Evolutionary conservation across 2,329 filamentous ascomycete species (phyloP), one percentile per base, ranked within the genome.

Genomic region (Elsinoe fawcettii): DNA sequence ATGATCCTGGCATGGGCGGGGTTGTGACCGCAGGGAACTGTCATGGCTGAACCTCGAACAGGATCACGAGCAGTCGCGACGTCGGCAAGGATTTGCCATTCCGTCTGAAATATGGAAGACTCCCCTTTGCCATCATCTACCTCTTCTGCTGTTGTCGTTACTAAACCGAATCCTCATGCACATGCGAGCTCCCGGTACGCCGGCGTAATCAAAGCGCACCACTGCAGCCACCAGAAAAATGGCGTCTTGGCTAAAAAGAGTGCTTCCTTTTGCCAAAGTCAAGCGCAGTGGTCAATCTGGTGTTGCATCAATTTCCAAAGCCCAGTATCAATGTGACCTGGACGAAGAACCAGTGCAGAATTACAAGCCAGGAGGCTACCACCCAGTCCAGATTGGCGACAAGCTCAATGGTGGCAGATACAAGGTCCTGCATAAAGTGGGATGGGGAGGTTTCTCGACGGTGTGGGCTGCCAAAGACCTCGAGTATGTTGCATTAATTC

Each of bases 371-470:
- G 69, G 68, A 9, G 64, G 71, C 11, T 72, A 69, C 57, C 68
- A 73, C 57, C 69, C 70, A 30, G 61, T 72, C 14, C 55, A 56
- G 1, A 60, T 74, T 0, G 70, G 66, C 14, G 65, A 70, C 55
- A 54, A 16, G 11, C 61, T 72, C 8, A 60, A 63, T 22, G 23
- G 65, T 25, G 66, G 61, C 14, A 65, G 69, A 47, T 74, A 73
- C 57, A 67, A 65, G 54, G 60, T 75, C 22, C 41, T 71, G 2
- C 68, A 71, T 59, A 74, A 73, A 61, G 49, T 74, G 41, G 71
- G 69, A 18, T 67, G 62, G 61, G 71, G 70, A 57, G 66, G 66
- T 1, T 74, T 53, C 65, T 74, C 60, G 67, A 72, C 63, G 64
- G 60, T 59, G 64, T 44, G 70, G 70, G 58, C 72, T 70, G 64